These are phyloP conservation scores for Tremella fuciformis DNA, from an alignment of 768 basidiomycete species.

Conservation along the genomic window DNA sequence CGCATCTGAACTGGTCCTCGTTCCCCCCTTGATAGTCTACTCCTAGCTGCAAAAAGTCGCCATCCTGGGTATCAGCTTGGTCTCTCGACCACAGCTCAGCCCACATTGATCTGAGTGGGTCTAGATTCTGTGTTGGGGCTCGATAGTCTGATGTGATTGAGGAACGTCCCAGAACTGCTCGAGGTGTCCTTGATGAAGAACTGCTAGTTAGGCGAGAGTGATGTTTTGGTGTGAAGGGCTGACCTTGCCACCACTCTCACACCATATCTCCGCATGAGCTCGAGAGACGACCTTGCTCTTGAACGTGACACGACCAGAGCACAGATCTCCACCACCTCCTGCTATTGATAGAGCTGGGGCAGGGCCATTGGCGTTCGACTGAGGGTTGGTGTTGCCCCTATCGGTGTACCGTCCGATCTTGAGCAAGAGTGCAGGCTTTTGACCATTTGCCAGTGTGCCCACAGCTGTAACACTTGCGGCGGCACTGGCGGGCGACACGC, in stretches of 20 bases:
- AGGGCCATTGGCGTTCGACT: slow-evolving; percentile 55
- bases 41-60: slow-evolving; percentile 89
- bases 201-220: slow-evolving; percentile 47
- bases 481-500: slow-evolving; percentile 21
- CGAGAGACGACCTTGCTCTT: slow-evolving; percentile 92
- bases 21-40: slow-evolving; percentile 97
- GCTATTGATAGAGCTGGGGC: slow-evolving; percentile 27
- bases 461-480: slow-evolving; percentile 23
- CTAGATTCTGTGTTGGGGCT: slow-evolving; percentile 76
- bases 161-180: slow-evolving; percentile 84
- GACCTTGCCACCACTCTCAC: slow-evolving; percentile 55
- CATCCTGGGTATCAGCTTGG: slow-evolving; percentile 57
- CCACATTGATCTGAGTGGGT: slow-evolving; percentile 65
- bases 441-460: slow-evolving; percentile 26
- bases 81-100: slow-evolving; percentile 8
- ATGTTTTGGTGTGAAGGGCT: slow-evolving; percentile 16
- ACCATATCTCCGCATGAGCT: slow-evolving; percentile 93
- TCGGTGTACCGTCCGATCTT: slow-evolving; percentile 96
- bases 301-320: slow-evolving; percentile 85
- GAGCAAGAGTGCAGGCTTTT: slow-evolving; percentile 53
- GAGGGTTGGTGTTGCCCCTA: slow-evolving; percentile 52
- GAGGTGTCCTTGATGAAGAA: slow-evolving; percentile 91
- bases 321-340: slow-evolving; percentile 53
- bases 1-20: slow-evolving; percentile 94
- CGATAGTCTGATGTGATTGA: slow-evolving; percentile 88